Base-by-base conservation (phyloP, 805 yeast species). In the Ogataea polymorpha region DNA sequence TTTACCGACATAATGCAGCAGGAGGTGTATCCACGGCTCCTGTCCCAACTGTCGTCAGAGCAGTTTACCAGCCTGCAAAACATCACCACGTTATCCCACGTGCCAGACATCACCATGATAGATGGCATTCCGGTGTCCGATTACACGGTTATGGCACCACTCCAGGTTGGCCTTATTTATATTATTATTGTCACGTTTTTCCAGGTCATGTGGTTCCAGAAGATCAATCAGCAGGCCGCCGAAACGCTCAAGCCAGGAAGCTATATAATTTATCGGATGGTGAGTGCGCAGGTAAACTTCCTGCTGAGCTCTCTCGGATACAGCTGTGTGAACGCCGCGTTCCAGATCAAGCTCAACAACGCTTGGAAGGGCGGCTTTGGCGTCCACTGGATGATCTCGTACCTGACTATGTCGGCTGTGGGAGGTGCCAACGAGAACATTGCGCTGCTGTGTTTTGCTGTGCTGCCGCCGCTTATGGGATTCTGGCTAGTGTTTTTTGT, bases 401-500 rank as follows among this genome's bases (percentile, higher is more conserved):
- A 67, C 58, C 50, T 86, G 36, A 74, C 86, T 6, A 80, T 86
- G 86, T 65, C 79, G 47, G 86, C 90, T 1, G 82, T 84, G 25
- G 95, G 95, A 44, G 77, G 83, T 32, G 80, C 82, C 23, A 82
- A 80, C 55, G 93, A 86, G 61, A 77, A 81, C 46, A 63, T 74
- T 51, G 79, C 80, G 0, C 56, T 79, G 59, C 23, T 83, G 5
- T 56, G 74, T 6, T 64, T 81, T 35, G 61, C 79, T 5, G 41
- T 67, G 12, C 69, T 70, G 37, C 91, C 93, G 1, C 87, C 88
- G 21, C 51, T 72, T 39, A 49, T 82, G 35, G 89, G 90, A 0
- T 75, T 82, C 53, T 83, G 90, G 88, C 56, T 86, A 52, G 66
- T 84, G 48, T 69, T 75, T 44, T 84, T 86, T 76, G 89, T 84